Evolutionary conservation across 2,329 filamentous ascomycete species (phyloP).

Genomic region (Penicillium aurantiogriseum): DNA sequence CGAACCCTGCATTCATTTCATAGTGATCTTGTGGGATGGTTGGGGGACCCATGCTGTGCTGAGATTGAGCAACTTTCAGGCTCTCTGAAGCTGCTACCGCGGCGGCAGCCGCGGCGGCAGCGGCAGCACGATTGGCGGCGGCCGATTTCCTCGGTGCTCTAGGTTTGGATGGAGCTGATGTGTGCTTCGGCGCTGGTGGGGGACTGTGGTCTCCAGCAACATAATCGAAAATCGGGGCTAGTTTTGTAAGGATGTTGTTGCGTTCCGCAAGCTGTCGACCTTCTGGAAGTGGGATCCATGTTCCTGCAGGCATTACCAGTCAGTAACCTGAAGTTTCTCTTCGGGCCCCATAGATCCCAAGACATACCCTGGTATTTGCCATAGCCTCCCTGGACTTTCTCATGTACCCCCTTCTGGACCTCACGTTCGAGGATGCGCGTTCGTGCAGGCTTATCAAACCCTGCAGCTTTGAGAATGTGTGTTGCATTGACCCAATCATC

Average conservation of each 20-base stretch:
- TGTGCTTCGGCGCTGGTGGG: slow-evolving; percentile 89
- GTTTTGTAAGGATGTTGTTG: slow-evolving; percentile 80
- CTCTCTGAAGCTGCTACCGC: slow-evolving; percentile 27
- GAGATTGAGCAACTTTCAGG: slow-evolving; percentile 33
- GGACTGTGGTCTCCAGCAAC: slow-evolving; percentile 81
- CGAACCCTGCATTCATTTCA: slow-evolving; percentile 63
- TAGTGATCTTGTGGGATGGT: slow-evolving; percentile 59
- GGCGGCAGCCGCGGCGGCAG: not conserved
- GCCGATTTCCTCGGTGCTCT: slow-evolving; percentile 67
- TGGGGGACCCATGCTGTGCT: slow-evolving; percentile 37
- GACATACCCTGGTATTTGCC: slow-evolving; percentile 89
- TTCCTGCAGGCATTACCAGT: slow-evolving; percentile 56
- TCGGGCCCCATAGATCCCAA: not conserved
- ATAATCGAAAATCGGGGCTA: slow-evolving; percentile 87
- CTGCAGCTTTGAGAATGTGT: slow-evolving; percentile 94
- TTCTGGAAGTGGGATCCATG: slow-evolving; percentile 87
- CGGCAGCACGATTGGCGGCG: slow-evolving; percentile 55
- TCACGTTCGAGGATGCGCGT: slow-evolving; percentile 95
- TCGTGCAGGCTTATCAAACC: slow-evolving; percentile 93
- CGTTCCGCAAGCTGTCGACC: slow-evolving; percentile 80
- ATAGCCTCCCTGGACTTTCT: slow-evolving; percentile 97
- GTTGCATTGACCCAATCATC: slow-evolving; percentile 99
- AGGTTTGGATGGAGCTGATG: slow-evolving; percentile 67
- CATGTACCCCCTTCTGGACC: slow-evolving; percentile 92
- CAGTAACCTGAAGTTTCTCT: slow-evolving; percentile 1